These are phyloP conservation scores for Phlebiopsis gigantea DNA, from an alignment of 768 basidiomycete genomes.

Conservation along the genomic window DNA sequence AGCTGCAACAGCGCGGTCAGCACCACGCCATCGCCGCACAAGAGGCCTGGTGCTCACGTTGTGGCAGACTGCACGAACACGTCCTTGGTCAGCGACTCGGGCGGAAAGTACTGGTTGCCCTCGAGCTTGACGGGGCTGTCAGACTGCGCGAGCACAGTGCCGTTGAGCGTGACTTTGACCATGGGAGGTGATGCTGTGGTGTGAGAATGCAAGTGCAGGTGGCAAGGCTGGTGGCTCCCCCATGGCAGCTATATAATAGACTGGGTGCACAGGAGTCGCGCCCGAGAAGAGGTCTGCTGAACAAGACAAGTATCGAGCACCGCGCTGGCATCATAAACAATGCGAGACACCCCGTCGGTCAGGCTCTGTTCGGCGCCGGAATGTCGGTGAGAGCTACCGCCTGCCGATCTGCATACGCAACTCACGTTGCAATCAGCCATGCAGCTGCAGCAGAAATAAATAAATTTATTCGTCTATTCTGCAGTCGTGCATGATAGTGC, in stretches of 20 bases:
- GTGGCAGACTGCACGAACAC: slow-evolving; percentile 49
- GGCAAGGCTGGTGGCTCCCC: no score
- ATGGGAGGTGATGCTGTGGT: slow-evolving; percentile 11
- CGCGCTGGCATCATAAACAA: background rate
- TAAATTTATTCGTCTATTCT: no score
- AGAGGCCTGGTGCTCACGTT: slow-evolving; percentile 29
- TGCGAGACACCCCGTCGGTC: background rate
- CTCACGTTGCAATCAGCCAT: no score
- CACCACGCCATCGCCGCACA: background rate
- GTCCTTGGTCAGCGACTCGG: slow-evolving; percentile 40
- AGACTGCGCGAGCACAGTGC: slow-evolving; percentile 52
- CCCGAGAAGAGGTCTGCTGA: background rate
- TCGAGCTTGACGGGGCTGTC: slow-evolving; percentile 53
- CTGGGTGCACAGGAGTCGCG: background rate
- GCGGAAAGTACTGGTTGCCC: slow-evolving; percentile 73
- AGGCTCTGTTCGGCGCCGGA: no score
- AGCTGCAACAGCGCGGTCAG: slow-evolving; percentile 28
- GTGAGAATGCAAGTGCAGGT: background rate
- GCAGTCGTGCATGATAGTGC: no score
- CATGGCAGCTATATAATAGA: no score
- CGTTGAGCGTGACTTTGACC: slow-evolving; percentile 51
- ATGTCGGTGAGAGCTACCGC: no score
- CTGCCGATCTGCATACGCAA: no score
- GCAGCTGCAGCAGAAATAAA: no score
- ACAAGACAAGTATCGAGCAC: background rate